Percentiles rank a stretch among this genome's conserved stretches.
phyloP scores from a whole-genome alignment of 2,329 filamentous ascomycete species.

The Colletotrichum orchidophilum region DNA sequence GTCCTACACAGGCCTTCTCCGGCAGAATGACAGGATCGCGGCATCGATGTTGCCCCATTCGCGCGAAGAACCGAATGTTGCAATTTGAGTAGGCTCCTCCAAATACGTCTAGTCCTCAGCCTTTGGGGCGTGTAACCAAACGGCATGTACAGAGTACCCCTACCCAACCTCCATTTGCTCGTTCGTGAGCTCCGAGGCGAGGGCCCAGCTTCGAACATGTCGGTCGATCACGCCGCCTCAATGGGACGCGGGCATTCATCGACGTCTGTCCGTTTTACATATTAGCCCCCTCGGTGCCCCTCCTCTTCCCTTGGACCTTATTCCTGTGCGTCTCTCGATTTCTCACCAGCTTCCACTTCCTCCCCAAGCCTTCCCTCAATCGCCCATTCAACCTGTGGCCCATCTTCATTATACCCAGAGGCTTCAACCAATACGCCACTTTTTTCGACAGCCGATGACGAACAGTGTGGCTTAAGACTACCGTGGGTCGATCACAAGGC shows the following conservation, averaged over 20 bases:
- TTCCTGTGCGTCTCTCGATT: constrained; percentile 11
- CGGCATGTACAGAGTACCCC: constrained; percentile 12
- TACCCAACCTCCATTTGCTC: constrained; percentile 8
- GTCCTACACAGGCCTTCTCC: constrained; percentile 9
- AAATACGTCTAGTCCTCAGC: constrained; percentile 1
- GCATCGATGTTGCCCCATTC: constrained; percentile 29
- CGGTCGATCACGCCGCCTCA: constrained; percentile 24
- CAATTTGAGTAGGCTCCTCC: constrained; percentile 30
- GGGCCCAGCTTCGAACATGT: constrained; percentile 10
- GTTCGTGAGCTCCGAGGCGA: constrained; percentile 26
- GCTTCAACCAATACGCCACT: constrained; percentile 9
- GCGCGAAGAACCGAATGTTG: constrained; percentile 31
- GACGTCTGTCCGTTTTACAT: constrained; percentile 24
- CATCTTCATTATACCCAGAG: not conserved
- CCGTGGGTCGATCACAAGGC: constrained; percentile 21
- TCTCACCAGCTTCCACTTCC: constrained; percentile 2
- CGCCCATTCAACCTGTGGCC: not conserved
- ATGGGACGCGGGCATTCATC: constrained; percentile 6
- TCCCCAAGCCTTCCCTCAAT: not conserved
- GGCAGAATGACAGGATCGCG: constrained; percentile 28
- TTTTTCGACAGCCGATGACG: constrained; percentile 26
- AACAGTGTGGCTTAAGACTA: constrained; percentile 30
- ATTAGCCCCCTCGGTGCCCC: constrained; percentile 30
- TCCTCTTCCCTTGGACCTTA: constrained; percentile 3
- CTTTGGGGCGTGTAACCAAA: constrained; percentile 10